Percentiles rank a stretch among this genome's conserved stretches.
These are phyloP conservation scores for Yarrowia divulgata DNA, from an alignment of 805 yeast genomes.

Conservation along the genomic window DNA sequence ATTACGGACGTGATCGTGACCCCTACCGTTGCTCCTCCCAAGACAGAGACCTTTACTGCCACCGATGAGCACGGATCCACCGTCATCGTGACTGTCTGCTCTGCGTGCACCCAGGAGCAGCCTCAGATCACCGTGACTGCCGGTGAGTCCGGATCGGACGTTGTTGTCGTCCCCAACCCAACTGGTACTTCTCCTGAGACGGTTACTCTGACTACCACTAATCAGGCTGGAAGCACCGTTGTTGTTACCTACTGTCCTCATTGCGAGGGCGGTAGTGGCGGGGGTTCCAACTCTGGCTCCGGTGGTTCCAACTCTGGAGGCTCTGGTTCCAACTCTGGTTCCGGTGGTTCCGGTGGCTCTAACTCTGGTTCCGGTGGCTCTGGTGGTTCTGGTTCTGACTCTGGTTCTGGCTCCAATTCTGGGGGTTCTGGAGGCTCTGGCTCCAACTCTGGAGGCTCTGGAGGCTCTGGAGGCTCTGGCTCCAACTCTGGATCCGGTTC, in stretches of 20 bases:
- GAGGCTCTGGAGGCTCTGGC: not conserved
- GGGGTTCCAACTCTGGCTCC: not conserved
- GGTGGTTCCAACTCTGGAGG: too few species aligned
- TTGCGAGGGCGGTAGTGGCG: not conserved
- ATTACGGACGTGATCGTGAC: not conserved
- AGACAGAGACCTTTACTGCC: constrained; percentile 26
- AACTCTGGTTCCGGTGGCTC: too few species aligned
- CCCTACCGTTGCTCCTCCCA: not conserved
- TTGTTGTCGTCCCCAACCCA: too few species aligned
- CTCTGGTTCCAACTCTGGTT: too few species aligned
- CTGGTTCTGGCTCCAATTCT: not conserved
- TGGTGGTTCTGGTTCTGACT: too few species aligned
- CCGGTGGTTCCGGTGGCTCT: too few species aligned
- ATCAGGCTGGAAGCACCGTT: not conserved
- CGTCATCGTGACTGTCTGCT: constrained; percentile 4
- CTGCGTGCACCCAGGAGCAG: constrained; percentile 9
- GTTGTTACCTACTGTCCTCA: not conserved
- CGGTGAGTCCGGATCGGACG: not conserved
- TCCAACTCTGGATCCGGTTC: constrained; percentile 3
- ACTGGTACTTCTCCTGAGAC: not conserved
- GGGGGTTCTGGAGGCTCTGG: not conserved
- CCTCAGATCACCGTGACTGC: not conserved
- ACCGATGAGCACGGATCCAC: constrained; percentile 16
- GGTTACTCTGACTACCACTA: not conserved
- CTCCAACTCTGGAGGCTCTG: not conserved